Percentiles rank a stretch among this genome's conserved stretches.
Evolutionary conservation across 148 eudicot genomes (phyloP).

Genomic region (Agrostemma githago): DNA sequence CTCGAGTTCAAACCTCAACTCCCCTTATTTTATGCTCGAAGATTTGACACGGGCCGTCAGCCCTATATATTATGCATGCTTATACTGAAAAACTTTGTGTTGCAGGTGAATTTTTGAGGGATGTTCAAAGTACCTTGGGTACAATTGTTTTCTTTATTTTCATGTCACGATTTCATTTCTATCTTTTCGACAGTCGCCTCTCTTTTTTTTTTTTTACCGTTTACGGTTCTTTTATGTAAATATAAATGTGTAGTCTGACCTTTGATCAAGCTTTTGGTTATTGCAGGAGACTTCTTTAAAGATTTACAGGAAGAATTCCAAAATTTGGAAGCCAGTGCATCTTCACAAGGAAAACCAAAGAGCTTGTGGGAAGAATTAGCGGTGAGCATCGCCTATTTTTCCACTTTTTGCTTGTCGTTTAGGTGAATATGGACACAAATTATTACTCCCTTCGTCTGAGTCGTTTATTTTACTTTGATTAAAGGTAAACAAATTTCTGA

Average conservation of each 20-base stretch:
- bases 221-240: neutral
- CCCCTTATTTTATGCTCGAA: neutral
- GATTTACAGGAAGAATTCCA: constrained; percentile 87
- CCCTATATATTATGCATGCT: constrained; percentile 26
- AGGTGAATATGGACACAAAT: neutral
- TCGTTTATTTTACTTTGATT: too few relatives aligned
- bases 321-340: constrained; percentile 81
- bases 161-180: constrained; percentile 14
- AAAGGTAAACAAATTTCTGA: too few relatives aligned
- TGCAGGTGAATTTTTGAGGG: constrained; percentile 98
- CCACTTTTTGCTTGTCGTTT: neutral
- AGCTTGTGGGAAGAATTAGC: constrained; percentile 97
- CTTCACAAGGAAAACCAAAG: constrained; percentile 88
- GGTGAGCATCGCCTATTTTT: constrained; percentile 31
- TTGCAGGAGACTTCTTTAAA: constrained; percentile 77
- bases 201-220: neutral
- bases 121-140: constrained; percentile 89
- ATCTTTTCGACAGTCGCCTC: neutral
- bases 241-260: neutral
- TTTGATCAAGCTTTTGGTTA: constrained; percentile 32
- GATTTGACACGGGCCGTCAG: neutral
- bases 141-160: constrained; percentile 42
- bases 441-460: too few relatives aligned
- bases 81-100: constrained; percentile 47
- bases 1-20: neutral